phyloP scores from a whole-genome alignment of 139 green algal genomes.

The Chlorella sp. region DNA sequence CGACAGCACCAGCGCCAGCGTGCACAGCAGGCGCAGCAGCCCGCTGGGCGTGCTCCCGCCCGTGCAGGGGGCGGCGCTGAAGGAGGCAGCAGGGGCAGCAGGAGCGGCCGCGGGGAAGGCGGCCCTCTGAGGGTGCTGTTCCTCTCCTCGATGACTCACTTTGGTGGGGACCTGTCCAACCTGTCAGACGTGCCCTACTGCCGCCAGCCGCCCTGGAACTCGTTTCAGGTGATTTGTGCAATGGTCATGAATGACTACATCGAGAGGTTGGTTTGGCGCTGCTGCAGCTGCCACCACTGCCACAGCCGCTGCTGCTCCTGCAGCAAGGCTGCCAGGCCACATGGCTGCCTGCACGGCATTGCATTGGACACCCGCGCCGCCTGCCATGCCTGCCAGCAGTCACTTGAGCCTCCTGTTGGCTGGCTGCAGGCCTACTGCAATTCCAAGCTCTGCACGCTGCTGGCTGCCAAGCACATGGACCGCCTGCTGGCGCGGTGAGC shows the following conservation, averaged over 20 bases:
- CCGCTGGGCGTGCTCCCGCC: neutral
- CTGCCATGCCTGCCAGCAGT: too few species aligned
- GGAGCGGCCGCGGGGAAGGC: neutral
- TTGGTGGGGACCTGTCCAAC: slow-evolving; percentile 11
- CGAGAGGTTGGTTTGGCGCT: neutral
- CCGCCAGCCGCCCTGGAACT: slow-evolving; percentile 33
- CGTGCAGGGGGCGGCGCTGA: neutral
- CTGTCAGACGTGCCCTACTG: slow-evolving; percentile 22
- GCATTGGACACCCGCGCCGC: too few species aligned
- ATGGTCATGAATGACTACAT: neutral
- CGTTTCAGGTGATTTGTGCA: neutral
- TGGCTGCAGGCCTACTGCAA: slow-evolving; percentile 58
- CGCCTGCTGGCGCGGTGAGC: slow-evolving; percentile 16
- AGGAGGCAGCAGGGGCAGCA: neutral
- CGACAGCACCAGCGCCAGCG: slow-evolving; percentile 55
- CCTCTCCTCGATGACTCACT: slow-evolving; percentile 36
- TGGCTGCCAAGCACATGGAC: slow-evolving; percentile 68
- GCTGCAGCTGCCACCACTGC: neutral
- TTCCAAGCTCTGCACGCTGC: slow-evolving; percentile 70
- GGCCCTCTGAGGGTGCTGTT: slow-evolving; percentile 18
- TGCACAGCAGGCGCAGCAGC: slow-evolving; percentile 12
- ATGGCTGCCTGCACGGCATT: too few species aligned
- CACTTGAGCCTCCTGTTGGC: too few species aligned
- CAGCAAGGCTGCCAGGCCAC: too few species aligned
- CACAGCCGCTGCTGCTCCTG: too few species aligned